Conservation (phyloP, 306 rosid genomes). For the Corylus avellana region DNA sequence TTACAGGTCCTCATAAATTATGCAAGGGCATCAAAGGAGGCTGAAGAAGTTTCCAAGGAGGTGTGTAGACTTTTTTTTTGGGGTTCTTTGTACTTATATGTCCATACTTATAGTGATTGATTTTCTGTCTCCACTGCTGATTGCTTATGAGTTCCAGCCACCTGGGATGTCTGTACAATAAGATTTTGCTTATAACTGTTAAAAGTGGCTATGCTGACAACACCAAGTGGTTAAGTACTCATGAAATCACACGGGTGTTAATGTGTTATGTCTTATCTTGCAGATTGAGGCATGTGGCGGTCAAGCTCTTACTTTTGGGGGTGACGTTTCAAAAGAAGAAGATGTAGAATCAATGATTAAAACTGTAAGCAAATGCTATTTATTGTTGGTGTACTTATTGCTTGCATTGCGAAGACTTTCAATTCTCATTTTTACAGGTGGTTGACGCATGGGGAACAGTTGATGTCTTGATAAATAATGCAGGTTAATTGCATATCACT, state of each 20-base stretch:
- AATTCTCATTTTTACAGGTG: conserved; percentile 56
- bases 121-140: not conserved
- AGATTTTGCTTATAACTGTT: not conserved
- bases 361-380: conserved; percentile 55
- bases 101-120: not conserved
- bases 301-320: conserved; percentile 84
- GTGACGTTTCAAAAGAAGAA: conserved; percentile 89
- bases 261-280: conserved; percentile 20
- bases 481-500: conserved; percentile 47
- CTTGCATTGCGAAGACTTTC: conserved; percentile 28
- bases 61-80: conserved; percentile 28
- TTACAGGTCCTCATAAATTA: conserved; percentile 85
- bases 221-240: not conserved
- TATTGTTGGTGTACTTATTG: conserved; percentile 6
- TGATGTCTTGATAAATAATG: conserved; percentile 87
- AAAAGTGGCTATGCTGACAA: not conserved
- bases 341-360: conserved; percentile 86
- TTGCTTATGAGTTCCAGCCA: not conserved
- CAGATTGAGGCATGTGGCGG: conserved; percentile 89
- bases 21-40: conserved; percentile 93
- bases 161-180: not conserved
- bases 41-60: conserved; percentile 94
- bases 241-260: not conserved
- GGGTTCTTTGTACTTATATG: not conserved
- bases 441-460: conserved; percentile 97